phyloP scores from a whole-genome alignment of 169 alveolate species.

The Cryptosporidium canis region DNA sequence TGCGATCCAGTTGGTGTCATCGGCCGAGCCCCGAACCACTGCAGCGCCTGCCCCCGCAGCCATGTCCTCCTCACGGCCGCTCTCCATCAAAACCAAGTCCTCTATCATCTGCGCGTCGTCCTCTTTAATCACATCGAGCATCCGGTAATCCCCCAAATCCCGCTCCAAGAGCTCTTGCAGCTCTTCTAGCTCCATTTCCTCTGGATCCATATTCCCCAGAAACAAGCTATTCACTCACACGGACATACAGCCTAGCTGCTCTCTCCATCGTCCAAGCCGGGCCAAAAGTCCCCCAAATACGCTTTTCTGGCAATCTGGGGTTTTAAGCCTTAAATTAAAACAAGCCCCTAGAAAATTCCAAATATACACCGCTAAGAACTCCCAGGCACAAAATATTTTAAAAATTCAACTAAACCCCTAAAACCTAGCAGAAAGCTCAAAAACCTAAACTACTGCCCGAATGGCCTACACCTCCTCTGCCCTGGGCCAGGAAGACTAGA shows the following conservation, averaged over 20 bases:
- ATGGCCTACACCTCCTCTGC: no score
- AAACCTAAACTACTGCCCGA: no score
- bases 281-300: not conserved
- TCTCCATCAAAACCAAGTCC: not conserved
- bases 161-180: not conserved
- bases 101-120: not conserved
- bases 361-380: conserved; percentile 6
- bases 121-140: not conserved
- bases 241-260: no score
- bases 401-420: not conserved
- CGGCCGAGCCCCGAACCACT: not conserved
- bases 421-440: no score
- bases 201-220: not conserved
- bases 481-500: no score
- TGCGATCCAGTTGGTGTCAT: not conserved
- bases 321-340: no score
- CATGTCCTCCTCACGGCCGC: not conserved
- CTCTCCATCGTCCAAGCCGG: no score
- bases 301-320: not conserved
- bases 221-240: no score
- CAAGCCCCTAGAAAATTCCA: no score
- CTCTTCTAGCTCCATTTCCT: not conserved
- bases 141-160: not conserved
- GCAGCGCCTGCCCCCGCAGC: not conserved
- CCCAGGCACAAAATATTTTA: not conserved